Evolutionary conservation across 2,329 filamentous ascomycete species (phyloP), one percentile per base, ranked within the genome.

Genomic region (Diaporthe australafricana): DNA sequence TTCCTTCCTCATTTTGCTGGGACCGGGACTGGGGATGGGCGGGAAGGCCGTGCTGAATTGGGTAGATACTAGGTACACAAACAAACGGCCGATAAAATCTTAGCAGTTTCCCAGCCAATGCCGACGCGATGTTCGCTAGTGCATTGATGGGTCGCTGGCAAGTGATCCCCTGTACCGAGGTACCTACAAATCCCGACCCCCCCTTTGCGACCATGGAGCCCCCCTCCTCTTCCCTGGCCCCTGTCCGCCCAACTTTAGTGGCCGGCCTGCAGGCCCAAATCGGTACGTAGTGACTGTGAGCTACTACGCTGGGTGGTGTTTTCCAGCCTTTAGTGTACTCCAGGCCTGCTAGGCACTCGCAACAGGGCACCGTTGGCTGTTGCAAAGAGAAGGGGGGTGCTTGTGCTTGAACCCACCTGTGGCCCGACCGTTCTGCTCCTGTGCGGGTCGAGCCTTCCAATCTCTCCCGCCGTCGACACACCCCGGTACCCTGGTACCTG

Each of bases 391-490:
- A 38, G 14, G 42, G 35, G 50, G 65, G n/a, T 42, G 20, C 53
- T 42, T 8, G 22, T 68, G 48, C 65, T 68, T 56, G 65, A 30
- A 55, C 52, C 48, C 35, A 55, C 65, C 48, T 12, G 30, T 40
- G 38, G 48, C 50, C 50, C 65, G 65, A 55, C 65, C 40, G 48
- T 53, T 45, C 48, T 55, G 63, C 38, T 60, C 38, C 38, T 30
- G 2, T 45, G 56, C 56, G 56, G 56, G 56, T 60, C 56, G 56
- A 45, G 56, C 56, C 56, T 45, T 68, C 65, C 32, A 40, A 27
- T n/a, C 62, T 66, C 47, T 66, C 48, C 62, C 27, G 48, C 62
- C 45, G 56, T 62, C 56, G 56, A 45, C 5, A 35, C 12, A 27
- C 22, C 56, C 56, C 56, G 38, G 42, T 62, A 6, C 42, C 22